Conservation (phyloP, 75 land plant species). For the Chamaecyparis obtusa region DNA sequence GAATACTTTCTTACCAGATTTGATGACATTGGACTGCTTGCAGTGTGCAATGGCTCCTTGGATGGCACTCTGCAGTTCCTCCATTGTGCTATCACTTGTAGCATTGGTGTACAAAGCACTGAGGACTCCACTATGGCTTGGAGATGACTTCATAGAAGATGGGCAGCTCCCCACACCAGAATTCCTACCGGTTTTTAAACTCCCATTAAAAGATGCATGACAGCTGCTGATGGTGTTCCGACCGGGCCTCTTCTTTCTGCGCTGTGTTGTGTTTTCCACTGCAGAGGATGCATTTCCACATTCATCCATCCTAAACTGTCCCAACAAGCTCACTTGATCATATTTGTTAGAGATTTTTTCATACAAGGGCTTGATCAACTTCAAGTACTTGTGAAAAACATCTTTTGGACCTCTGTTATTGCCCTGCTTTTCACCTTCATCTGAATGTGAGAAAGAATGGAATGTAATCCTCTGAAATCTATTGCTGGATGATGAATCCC, state of each 20-base stretch:
- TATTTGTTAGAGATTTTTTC: conserved; percentile 33
- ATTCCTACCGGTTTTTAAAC: conserved; percentile 27
- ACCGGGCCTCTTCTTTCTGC: not conserved
- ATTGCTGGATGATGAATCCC: not conserved
- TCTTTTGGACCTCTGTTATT: conserved; percentile 30
- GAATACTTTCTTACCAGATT: not conserved
- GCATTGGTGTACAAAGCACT: conserved; percentile 6
- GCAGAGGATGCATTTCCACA: conserved; percentile 15
- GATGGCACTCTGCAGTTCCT: conserved; percentile 81
- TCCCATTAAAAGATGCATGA: conserved; percentile 50
- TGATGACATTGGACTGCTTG: conserved; percentile 51
- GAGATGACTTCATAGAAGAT: conserved; percentile 68
- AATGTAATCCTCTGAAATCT: not conserved
- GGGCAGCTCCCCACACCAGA: conserved; percentile 52
- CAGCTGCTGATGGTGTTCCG: not conserved
- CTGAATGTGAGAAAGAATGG: not conserved
- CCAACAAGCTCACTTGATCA: not conserved
- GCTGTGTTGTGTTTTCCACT: conserved; percentile 8
- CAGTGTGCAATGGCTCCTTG: conserved; percentile 93
- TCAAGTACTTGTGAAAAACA: conserved; percentile 48
- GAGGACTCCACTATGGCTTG: conserved; percentile 59
- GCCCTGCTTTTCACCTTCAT: not conserved
- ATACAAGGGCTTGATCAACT: conserved; percentile 48
- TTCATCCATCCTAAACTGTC: conserved; percentile 13
- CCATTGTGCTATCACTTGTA: conserved; percentile 57